Evolutionary conservation across 78 protist species (phyloP).

Genomic region (Dictyostelium firmibasis): DNA sequence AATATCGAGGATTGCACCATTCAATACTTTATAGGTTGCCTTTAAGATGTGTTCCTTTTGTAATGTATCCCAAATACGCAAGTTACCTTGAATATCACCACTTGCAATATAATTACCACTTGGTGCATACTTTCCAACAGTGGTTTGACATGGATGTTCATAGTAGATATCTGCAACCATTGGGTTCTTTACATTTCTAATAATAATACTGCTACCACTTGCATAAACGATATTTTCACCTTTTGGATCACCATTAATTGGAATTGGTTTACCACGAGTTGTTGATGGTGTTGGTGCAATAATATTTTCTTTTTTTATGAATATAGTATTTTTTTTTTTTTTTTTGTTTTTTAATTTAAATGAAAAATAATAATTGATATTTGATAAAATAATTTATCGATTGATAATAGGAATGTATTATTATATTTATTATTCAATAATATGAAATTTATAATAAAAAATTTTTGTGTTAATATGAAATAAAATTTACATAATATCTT

Average conservation of each 20-base stretch:
- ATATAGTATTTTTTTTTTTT: no score
- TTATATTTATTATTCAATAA: no score
- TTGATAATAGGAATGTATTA: no score
- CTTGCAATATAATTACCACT: constrained; percentile 94
- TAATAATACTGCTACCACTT: constrained; percentile 85
- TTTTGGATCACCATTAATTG: constrained; percentile 90
- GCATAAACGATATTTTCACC: constrained; percentile 86
- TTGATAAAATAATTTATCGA: no score
- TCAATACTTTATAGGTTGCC: constrained; percentile 76
- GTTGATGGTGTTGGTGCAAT: constrained; percentile 89
- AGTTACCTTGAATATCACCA: constrained; percentile 90
- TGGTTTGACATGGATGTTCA: constrained; percentile 89
- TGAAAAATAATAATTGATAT: neutral
- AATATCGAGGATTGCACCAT: constrained; percentile 91
- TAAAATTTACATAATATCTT: no score
- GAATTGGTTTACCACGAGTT: constrained; percentile 85
- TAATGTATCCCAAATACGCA: constrained; percentile 95
- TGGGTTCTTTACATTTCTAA: constrained; percentile 79
- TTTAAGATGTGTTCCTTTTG: constrained; percentile 90
- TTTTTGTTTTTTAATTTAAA: neutral
- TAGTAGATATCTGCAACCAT: constrained; percentile 85
- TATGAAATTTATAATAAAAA: no score
- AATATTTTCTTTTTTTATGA: constrained; percentile 76
- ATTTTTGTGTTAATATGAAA: no score
- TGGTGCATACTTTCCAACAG: constrained; percentile 93